Conservation (phyloP, 2,329 filamentous ascomycete genomes). For the Aaosphaeria pasadenensis region DNA sequence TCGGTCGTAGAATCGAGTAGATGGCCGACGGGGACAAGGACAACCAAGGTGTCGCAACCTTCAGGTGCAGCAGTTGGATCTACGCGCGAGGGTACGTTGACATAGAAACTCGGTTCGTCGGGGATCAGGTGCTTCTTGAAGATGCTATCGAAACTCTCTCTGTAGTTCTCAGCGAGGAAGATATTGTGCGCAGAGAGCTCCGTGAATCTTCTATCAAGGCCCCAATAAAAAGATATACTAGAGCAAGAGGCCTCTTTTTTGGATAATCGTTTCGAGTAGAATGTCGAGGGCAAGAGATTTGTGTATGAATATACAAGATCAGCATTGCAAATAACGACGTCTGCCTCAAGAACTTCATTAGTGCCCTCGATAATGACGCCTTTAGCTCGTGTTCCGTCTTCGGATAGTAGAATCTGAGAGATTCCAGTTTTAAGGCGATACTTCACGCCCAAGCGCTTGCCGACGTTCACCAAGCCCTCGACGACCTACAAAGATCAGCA, state of each 20-base stretch:
- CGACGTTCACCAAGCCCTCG: constrained; percentile 61
- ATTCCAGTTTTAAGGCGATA: constrained; percentile 62
- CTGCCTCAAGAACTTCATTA: constrained; percentile 59
- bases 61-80: constrained; percentile 66
- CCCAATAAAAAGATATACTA: constrained; percentile 77
- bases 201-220: constrained; percentile 57
- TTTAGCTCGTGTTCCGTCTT: constrained; percentile 52
- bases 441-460: constrained; percentile 59
- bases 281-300: constrained; percentile 60
- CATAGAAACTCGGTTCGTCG: constrained; percentile 68
- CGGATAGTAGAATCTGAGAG: constrained; percentile 51
- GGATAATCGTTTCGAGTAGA: constrained; percentile 40
- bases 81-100: constrained; percentile 70
- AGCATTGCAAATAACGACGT: constrained; percentile 68
- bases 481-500: constrained; percentile 41
- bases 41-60: constrained; percentile 64
- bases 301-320: constrained; percentile 74
- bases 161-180: constrained; percentile 71
- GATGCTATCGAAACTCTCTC: constrained; percentile 71
- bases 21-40: constrained; percentile 71
- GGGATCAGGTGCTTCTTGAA: constrained; percentile 69
- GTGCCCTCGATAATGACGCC: constrained; percentile 58
- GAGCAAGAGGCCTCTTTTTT: constrained; percentile 63
- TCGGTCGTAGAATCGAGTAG: constrained; percentile 47
- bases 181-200: constrained; percentile 71